A percentile compares a stretch with the other conserved stretches of the same genome.
phyloP scores from a whole-genome alignment of 176 grass and related monocot species.

The Ampelocalamus luodianensis region DNA sequence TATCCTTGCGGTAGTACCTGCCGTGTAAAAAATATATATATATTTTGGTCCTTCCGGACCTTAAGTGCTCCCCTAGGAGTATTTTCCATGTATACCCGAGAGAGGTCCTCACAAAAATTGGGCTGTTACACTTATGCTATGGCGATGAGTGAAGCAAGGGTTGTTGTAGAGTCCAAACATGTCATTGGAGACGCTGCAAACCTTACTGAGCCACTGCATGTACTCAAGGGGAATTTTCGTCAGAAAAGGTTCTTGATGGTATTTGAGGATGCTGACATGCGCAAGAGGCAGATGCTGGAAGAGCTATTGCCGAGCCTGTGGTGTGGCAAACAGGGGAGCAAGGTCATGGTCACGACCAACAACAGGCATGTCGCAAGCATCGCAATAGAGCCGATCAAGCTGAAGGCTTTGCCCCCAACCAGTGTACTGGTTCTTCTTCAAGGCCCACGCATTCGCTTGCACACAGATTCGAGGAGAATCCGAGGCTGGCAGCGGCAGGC shows the following conservation, averaged over 20 bases:
- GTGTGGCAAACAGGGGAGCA: conserved; percentile 6
- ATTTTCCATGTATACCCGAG: too few species aligned
- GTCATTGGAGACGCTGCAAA: background rate
- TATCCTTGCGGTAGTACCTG: too few species aligned
- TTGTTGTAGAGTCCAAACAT: background rate
- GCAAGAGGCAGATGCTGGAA: background rate
- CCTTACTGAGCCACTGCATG: background rate
- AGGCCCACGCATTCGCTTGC: background rate
- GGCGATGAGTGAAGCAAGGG: background rate
- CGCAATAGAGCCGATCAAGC: background rate
- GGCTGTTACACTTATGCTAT: background rate
- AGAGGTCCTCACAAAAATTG: too few species aligned
- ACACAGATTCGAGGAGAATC: background rate
- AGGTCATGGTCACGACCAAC: conserved; percentile 25
- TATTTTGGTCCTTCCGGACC: too few species aligned
- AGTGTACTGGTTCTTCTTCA: conserved; percentile 11
- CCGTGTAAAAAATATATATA: too few species aligned
- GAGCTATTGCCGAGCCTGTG: background rate
- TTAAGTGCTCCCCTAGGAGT: too few species aligned
- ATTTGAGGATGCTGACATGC: background rate
- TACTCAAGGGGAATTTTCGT: background rate
- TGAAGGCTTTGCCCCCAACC: background rate
- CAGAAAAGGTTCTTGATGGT: background rate
- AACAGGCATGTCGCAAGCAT: background rate
- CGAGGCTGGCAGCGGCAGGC: background rate